Evolutionary conservation across 2,329 filamentous ascomycete genomes (phyloP).

Genomic region (Blumeria graminis): DNA sequence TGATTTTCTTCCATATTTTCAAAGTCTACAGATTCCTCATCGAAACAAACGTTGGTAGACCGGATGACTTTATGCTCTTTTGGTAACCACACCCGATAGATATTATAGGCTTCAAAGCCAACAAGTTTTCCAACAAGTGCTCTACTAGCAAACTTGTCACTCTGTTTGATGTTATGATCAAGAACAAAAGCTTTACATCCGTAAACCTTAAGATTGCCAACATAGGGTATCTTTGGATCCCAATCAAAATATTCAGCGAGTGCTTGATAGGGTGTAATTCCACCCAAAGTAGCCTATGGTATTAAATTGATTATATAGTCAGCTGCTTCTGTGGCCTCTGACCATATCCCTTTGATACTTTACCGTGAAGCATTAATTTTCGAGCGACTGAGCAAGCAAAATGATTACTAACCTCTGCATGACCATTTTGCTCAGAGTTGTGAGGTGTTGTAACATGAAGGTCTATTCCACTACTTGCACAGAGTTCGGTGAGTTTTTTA

Average conservation of each 20-base stretch:
- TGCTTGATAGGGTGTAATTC: background rate
- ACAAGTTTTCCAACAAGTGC: no score
- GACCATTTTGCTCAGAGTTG: background rate
- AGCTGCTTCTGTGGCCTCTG: background rate
- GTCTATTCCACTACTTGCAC: no score
- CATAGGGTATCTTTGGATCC: background rate
- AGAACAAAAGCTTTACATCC: no score
- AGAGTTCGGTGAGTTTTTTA: background rate
- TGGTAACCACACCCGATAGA: no score
- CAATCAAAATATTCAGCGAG: background rate
- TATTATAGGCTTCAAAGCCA: no score
- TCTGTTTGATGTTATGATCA: no score
- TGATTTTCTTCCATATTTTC: no score
- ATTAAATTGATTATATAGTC: background rate
- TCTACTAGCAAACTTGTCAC: no score
- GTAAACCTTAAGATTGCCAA: no score
- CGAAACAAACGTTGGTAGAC: background rate
- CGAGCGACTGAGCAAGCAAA: background rate
- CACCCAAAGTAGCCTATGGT: background rate
- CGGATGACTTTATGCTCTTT: no score
- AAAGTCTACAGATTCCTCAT: background rate
- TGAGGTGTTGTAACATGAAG: no score
- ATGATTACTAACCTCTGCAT: background rate
- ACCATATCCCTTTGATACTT: background rate
- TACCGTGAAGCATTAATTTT: background rate